Evolutionary conservation across 768 basidiomycete genomes (phyloP).

Genomic region (Leccinum barrowsii): DNA sequence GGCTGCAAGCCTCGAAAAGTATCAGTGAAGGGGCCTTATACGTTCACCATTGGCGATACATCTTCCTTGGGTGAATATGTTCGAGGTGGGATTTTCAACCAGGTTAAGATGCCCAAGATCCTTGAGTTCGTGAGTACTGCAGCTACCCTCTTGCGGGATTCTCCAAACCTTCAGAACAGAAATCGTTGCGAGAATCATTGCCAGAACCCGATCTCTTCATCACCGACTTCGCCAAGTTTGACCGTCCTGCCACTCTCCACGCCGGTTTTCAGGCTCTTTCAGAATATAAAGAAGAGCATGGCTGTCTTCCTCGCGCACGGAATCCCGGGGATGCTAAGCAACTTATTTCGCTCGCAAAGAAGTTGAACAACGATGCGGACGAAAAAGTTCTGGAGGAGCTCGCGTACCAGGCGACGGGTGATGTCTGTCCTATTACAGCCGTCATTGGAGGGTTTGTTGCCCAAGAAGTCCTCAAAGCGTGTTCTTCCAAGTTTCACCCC

Average conservation of each 20-base stretch:
- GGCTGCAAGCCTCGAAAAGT: conserved; percentile 89
- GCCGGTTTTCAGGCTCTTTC: conserved; percentile 93
- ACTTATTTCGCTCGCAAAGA: conserved; percentile 76
- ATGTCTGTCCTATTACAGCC: conserved; percentile 85
- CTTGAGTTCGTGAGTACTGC: conserved; percentile 77
- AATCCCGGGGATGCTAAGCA: conserved; percentile 74
- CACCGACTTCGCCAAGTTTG: conserved; percentile 97
- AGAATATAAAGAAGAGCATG: conserved; percentile 60
- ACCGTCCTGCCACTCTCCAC: conserved; percentile 86
- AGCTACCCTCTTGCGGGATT: neutral
- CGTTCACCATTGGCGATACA: conserved; percentile 94
- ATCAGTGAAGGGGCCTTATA: conserved; percentile 94
- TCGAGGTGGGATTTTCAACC: conserved; percentile 90
- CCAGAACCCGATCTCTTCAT: conserved; percentile 83
- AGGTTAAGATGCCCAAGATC: conserved; percentile 98
- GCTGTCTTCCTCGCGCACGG: conserved; percentile 76
- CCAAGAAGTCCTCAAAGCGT: conserved; percentile 95
- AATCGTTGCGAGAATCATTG: conserved; percentile 87
- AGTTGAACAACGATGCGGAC: conserved; percentile 68
- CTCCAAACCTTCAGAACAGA: conserved; percentile 45
- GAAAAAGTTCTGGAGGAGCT: conserved; percentile 83
- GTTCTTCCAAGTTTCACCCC: conserved; percentile 97
- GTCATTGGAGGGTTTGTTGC: conserved; percentile 97
- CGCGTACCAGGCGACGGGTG: conserved; percentile 87
- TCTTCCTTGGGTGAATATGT: conserved; percentile 72